A percentile compares a stretch with the other conserved stretches of the same genome.
Evolutionary conservation across 129 eudicot species (phyloP).

Genomic region (Kitagawia praeruptora): DNA sequence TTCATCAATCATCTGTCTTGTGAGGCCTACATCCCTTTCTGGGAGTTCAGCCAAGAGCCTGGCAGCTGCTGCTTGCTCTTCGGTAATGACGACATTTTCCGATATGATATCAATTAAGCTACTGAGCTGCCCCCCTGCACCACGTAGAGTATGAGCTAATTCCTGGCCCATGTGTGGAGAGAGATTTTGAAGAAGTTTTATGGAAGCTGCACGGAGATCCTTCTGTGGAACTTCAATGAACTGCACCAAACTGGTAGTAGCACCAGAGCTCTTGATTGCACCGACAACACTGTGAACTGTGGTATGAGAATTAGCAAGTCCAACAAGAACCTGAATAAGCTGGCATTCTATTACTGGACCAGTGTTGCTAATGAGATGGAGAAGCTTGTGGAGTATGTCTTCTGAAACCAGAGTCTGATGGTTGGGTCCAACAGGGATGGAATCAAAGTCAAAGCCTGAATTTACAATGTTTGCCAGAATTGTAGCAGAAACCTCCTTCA

Average conservation of each 20-base stretch:
- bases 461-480: slow-evolving; percentile 73
- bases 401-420: slow-evolving; percentile 72
- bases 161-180: slow-evolving; percentile 71
- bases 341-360: slow-evolving; percentile 87
- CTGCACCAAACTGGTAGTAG: slow-evolving; percentile 79
- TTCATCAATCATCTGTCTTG: slow-evolving; percentile 62
- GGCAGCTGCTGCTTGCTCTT: slow-evolving; percentile 88
- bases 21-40: slow-evolving; percentile 55
- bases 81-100: slow-evolving; percentile 59
- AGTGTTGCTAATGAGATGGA: slow-evolving; percentile 78
- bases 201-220: slow-evolving; percentile 63
- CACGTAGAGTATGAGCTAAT: slow-evolving; percentile 51
- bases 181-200: slow-evolving; percentile 70
- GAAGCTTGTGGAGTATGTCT: slow-evolving; percentile 63
- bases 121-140: slow-evolving; percentile 68
- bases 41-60: slow-evolving; percentile 81
- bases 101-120: slow-evolving; percentile 49
- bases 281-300: slow-evolving; percentile 55
- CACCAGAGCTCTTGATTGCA: slow-evolving; percentile 87
- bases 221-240: slow-evolving; percentile 85
- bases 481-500: slow-evolving; percentile 80
- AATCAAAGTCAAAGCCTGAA: slow-evolving; percentile 58
- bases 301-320: slow-evolving; percentile 58
- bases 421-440: slow-evolving; percentile 64
- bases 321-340: slow-evolving; percentile 85